Percentiles rank a stretch among this genome's conserved stretches.
Evolutionary conservation across 495 filamentous ascomycete genomes (phyloP).

Genomic region (Peziza echinospora): DNA sequence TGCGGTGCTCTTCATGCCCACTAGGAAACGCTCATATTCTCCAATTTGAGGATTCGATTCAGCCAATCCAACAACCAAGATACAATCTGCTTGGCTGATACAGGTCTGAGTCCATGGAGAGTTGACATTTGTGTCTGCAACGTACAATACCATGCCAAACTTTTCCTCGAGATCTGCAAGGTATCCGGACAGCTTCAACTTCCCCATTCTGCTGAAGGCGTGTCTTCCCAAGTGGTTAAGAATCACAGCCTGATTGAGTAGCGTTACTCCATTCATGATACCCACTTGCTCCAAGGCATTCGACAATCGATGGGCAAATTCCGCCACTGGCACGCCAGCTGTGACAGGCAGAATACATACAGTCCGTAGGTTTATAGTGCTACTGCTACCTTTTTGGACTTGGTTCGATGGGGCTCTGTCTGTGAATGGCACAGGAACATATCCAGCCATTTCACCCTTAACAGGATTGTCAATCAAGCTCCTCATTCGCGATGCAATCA

Average conservation of each 20-base stretch:
- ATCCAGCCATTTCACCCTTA: slow-evolving; percentile 36
- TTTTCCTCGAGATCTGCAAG: slow-evolving; percentile 93
- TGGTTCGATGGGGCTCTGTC: slow-evolving; percentile 19
- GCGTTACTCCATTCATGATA: slow-evolving; percentile 69
- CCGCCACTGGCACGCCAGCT: slow-evolving; percentile 75
- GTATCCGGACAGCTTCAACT: slow-evolving; percentile 87
- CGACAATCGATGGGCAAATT: slow-evolving; percentile 79
- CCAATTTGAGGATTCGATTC: slow-evolving; percentile 78
- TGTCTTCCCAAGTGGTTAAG: slow-evolving; percentile 84
- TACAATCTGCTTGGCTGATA: slow-evolving; percentile 87
- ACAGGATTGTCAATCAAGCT: slow-evolving; percentile 60
- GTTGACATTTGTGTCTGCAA: slow-evolving; percentile 92
- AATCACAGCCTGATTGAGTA: slow-evolving; percentile 80
- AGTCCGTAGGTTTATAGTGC: slow-evolving; percentile 77
- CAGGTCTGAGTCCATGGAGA: slow-evolving; percentile 97
- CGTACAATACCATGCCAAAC: slow-evolving; percentile 84
- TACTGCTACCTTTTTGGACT: slow-evolving; percentile 45
- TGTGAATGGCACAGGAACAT: slow-evolving; percentile 22
- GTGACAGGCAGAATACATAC: slow-evolving; percentile 83
- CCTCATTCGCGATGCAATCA: slow-evolving; percentile 89
- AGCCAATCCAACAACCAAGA: slow-evolving; percentile 75
- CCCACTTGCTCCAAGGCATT: slow-evolving; percentile 76
- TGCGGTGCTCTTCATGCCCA: slow-evolving; percentile 93
- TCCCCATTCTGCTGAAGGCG: slow-evolving; percentile 93
- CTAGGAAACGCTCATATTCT: slow-evolving; percentile 84